Evolutionary conservation across 2,329 filamentous ascomycete genomes (phyloP), one percentile per base, ranked within the genome.

Genomic region (Alternaria incomplexa): DNA sequence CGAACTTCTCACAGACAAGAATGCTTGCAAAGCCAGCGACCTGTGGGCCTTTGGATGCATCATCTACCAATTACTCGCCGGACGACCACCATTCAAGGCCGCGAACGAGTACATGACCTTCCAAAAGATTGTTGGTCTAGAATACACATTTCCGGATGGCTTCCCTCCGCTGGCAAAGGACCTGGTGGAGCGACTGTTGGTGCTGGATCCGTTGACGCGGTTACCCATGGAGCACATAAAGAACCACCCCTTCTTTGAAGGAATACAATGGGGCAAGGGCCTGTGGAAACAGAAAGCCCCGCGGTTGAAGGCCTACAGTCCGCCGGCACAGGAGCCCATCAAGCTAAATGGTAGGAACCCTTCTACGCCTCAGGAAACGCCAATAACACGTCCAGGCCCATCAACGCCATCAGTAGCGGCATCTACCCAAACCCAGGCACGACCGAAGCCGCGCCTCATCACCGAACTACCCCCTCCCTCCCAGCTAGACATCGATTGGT

Each of bases 1-100:
- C 0, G 96, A 99, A 79, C 85, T 99, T n/a, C 85, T 99, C 58
- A 97, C 93, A 28, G 93, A 97, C 76, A 98, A 98, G 83, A 96
- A 92, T 74, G 96, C 95, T 20, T 97, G 95, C 84, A 99, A 98
- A 82, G 93, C 95, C 46, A 98, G 96, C 79, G 96, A 99, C 81
- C 81, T 99, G 53, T 99, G 96, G 96, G 96, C 96, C 3, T 99
- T 97, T 83, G 96, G 96, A 10, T 99, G 96, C 82, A 99, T 99
- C 72, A 89, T 99, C 66, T 99, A 97, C 79, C 96, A 99, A 80
- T 87, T 99, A 25, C 84, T 99, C 32, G 92, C 92, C n/a, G 96
- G 96, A n/a, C 86, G 96, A 63, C 96, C 96, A 6, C 96, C 96
- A 0, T 99, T 99, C 84, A 99, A 99, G 79, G 96, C 92, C 44